Conservation (phyloP, 1,139 yeast genomes). For the Suhomyces bribrorum region DNA sequence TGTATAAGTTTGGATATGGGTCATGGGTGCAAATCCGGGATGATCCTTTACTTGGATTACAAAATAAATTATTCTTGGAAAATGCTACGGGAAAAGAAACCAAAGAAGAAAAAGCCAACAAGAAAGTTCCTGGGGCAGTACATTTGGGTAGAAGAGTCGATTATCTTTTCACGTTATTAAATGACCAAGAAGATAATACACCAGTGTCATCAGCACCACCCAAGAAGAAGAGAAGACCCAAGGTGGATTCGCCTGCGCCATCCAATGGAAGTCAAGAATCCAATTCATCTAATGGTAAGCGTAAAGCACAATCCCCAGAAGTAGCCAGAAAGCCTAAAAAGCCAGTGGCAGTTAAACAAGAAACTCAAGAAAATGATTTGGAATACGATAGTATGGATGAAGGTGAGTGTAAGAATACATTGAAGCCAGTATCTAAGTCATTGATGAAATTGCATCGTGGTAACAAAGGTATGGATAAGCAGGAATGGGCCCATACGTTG, state of each 20-base stretch:
- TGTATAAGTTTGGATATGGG: slow-evolving; percentile 91
- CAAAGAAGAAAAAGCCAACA: slow-evolving; percentile 29
- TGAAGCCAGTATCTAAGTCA: slow-evolving; percentile 76
- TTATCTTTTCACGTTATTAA: slow-evolving; percentile 70
- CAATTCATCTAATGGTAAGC: slow-evolving; percentile 9
- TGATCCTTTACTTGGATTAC: slow-evolving; percentile 87
- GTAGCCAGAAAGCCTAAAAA: slow-evolving; percentile 13
- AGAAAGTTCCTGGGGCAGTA: slow-evolving; percentile 87
- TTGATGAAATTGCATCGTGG: slow-evolving; percentile 77
- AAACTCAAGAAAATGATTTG: slow-evolving; percentile 30
- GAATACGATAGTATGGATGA: slow-evolving; percentile 88
- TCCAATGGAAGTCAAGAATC: slow-evolving; percentile 3
- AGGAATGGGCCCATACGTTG: slow-evolving; percentile 78
- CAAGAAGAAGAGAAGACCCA: slow-evolving; percentile 17
- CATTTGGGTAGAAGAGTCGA: slow-evolving; percentile 95
- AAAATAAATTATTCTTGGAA: slow-evolving; percentile 77
- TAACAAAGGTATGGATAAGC: slow-evolving; percentile 76
- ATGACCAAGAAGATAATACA: slow-evolving; percentile 47
- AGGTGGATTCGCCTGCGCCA: slow-evolving; percentile 23
- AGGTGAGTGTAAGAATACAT: slow-evolving; percentile 58
- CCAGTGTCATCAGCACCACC: slow-evolving; percentile 8
- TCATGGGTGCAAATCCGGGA: slow-evolving; percentile 94
- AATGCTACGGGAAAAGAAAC: slow-evolving; percentile 13
- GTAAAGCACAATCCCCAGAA: slow-evolving; percentile 24
- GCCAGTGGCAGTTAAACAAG: slow-evolving; percentile 13